These are phyloP conservation scores for Zygosaccharomyces lentus DNA, from an alignment of 805 yeast species.

Conservation along the genomic window DNA sequence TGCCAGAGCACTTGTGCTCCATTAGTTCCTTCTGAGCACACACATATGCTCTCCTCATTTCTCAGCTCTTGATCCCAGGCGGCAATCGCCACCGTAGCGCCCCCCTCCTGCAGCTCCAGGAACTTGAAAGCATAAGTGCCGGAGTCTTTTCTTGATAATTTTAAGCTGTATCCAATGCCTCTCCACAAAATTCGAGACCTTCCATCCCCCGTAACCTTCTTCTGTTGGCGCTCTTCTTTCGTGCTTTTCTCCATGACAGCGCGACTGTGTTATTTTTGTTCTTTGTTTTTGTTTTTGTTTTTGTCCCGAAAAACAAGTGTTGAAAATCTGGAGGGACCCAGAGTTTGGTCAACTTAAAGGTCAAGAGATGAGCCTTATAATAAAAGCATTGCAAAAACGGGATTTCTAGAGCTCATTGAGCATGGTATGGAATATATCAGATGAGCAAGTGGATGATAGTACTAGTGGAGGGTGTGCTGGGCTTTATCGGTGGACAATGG, in stretches of 20 bases:
- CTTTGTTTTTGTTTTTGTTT: conserved; percentile 5
- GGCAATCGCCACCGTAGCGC: conserved; percentile 1
- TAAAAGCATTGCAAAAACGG: neutral
- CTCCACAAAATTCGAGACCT: conserved; percentile 5
- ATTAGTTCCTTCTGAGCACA: neutral
- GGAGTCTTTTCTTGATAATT: neutral
- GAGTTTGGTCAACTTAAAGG: conserved; percentile 2
- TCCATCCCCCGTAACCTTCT: neutral
- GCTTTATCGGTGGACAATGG: conserved; percentile 31
- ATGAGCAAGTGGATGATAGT: conserved; percentile 11
- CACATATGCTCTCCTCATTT: neutral
- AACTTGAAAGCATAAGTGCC: neutral
- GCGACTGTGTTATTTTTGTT: conserved; percentile 1
- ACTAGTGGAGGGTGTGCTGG: conserved; percentile 16
- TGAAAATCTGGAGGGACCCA: conserved; percentile 3
- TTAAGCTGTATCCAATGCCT: neutral
- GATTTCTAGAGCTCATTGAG: neutral
- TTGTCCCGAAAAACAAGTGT: conserved; percentile 4
- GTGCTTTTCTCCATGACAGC: neutral
- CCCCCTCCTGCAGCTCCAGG: neutral
- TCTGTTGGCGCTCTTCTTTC: neutral
- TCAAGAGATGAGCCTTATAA: neutral
- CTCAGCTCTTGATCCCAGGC: conserved; percentile 4
- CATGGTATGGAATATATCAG: neutral
- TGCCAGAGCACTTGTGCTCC: neutral